Base-by-base conservation (phyloP, 2,329 filamentous ascomycete genomes). In the Incumbomyces delicatus region DNA sequence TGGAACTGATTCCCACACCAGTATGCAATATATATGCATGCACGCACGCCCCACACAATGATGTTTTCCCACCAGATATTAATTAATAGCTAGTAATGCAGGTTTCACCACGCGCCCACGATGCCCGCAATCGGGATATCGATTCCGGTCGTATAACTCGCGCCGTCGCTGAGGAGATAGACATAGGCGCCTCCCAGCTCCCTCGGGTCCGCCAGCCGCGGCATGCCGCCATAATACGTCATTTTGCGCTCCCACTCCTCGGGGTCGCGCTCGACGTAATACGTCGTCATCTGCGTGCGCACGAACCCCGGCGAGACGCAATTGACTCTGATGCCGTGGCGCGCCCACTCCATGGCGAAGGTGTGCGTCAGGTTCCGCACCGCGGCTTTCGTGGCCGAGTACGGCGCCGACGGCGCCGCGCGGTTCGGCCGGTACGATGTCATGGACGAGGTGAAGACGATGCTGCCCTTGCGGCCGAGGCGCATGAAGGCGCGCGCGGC, bases 351-450 rank as follows among this genome's bases (percentile, higher is more conserved):
- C 41, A 52, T 57, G 14, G 51, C 83, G n/a, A 87, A 63, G 29
- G 71, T 79, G 52, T 73, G 77, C 44, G 77, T 78, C 55, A 87
- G 62, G 43, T 76, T 74, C 22, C 84, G 55, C 2, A 88, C 61
- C 0, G 76, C 81, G 0, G 80, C 77, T 62, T 88, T 88, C 50
- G 73, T 67, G 1, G 66, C 66, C 45, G 57, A 56, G 45, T 60
- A 56, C 13, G 49, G 52, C 13, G 55, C 54, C 6, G 53, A 56
- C 11, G 48, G 49, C 16, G 51, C 83, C 12, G 71, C 72, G 14
- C 70, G 62, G 57, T 74, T 73, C 1, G 70, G 69, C 2, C 69
- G 63, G 55, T 74, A 71, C 2, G 63, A 67, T 2, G 71, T 69
- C 69, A 73, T 74, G 49, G 61, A 65, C 1, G 69, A 65, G 5